A percentile compares a stretch with the other conserved stretches of the same genome.
phyloP scores from a whole-genome alignment of 768 basidiomycete genomes.

The Termitomyces heimii region DNA sequence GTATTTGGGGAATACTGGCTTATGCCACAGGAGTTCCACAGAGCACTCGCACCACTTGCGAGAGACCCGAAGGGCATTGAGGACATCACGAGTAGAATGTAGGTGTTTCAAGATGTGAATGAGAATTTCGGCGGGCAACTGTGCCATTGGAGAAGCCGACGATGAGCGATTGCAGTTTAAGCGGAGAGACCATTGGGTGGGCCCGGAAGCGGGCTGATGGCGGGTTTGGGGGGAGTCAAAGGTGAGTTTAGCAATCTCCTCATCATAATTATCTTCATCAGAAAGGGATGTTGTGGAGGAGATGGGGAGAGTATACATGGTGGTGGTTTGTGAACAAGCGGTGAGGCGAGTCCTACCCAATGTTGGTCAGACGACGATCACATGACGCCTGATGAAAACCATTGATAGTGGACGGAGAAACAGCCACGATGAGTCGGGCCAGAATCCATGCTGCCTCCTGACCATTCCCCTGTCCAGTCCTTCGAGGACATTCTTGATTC shows the following conservation, averaged over 20 bases:
- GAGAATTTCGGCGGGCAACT: slow-evolving; percentile 85
- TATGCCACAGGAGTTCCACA: slow-evolving; percentile 93
- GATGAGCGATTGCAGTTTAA: slow-evolving; percentile 15
- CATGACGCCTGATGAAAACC: slow-evolving; percentile 8
- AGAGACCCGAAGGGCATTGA: slow-evolving; percentile 72
- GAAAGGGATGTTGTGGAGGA: slow-evolving; percentile 78
- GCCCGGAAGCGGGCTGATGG: slow-evolving; percentile 37
- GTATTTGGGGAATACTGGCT: slow-evolving; percentile 68
- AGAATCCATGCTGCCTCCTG: slow-evolving; percentile 4
- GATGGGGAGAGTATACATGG: slow-evolving; percentile 49
- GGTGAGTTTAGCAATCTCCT: slow-evolving; percentile 35
- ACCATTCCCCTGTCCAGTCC: not conserved
- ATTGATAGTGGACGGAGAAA: not conserved
- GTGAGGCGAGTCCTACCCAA: not conserved
- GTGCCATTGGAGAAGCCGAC: slow-evolving; percentile 51
- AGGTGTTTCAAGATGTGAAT: slow-evolving; percentile 89
- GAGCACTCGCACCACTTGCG: slow-evolving; percentile 95
- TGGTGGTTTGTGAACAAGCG: slow-evolving; percentile 25
- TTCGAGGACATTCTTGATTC: slow-evolving; percentile 36
- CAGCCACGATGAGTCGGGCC: slow-evolving; percentile 1
- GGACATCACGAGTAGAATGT: slow-evolving; percentile 66
- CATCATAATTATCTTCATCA: slow-evolving; percentile 65
- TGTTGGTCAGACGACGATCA: slow-evolving; percentile 14
- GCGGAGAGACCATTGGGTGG: slow-evolving; percentile 59
- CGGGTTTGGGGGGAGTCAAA: slow-evolving; percentile 43